These are phyloP conservation scores for Salvia rosmarinus DNA, from an alignment of 257 asterid species.

Conservation along the genomic window DNA sequence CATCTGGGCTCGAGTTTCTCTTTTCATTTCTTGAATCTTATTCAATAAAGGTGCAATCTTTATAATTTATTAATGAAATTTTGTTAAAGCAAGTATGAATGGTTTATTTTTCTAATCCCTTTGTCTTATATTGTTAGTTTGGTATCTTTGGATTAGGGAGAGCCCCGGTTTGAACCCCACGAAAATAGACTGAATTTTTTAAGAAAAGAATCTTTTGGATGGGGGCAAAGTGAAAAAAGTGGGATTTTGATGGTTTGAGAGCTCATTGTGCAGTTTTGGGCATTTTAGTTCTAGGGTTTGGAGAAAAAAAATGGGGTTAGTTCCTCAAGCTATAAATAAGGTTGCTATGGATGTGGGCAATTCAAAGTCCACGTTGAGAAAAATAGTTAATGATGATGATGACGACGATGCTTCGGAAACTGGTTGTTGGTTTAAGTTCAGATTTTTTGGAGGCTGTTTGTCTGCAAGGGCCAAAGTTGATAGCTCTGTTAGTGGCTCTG, in stretches of 20 bases:
- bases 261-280: constrained; percentile 25
- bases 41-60: constrained; percentile 39
- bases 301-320: constrained; percentile 53
- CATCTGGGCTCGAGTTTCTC: constrained; percentile 37
- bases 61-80: constrained; percentile 23
- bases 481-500: constrained; percentile 54
- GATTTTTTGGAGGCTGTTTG: constrained; percentile 67
- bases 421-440: constrained; percentile 68
- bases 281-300: constrained; percentile 43
- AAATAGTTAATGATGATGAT: constrained; percentile 48
- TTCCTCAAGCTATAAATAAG: constrained; percentile 45
- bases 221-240: constrained; percentile 40
- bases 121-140: constrained; percentile 48
- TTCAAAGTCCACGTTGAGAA: constrained; percentile 51
- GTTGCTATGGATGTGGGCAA: constrained; percentile 40
- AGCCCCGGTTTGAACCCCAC: constrained; percentile 27
- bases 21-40: constrained; percentile 19
- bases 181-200: constrained; percentile 24
- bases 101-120: constrained; percentile 23
- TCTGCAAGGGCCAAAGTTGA: constrained; percentile 68
- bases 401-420: constrained; percentile 47
- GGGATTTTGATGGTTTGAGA: constrained; percentile 39
- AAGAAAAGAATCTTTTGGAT: constrained; percentile 45
- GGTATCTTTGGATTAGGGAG: constrained; percentile 50
- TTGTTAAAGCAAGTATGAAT: constrained; percentile 29